Evolutionary conservation across 805 yeast genomes (phyloP), one percentile per base, ranked within the genome.

Genomic region (Pichia cephalocereana): DNA sequence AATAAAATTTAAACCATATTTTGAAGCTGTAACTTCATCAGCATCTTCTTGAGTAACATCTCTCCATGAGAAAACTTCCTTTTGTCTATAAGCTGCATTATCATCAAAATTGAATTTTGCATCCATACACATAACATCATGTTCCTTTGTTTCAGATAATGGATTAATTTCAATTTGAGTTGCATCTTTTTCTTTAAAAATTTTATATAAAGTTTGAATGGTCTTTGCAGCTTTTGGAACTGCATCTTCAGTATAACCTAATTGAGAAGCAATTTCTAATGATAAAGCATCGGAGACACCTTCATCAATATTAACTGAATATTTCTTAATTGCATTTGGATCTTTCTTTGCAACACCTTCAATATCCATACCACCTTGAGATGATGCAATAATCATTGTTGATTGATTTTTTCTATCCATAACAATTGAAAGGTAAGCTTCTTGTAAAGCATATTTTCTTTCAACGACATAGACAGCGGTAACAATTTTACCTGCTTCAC

Each of bases 321-420:
- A 88, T 56, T 91, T 82, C 72, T 87, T 83, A 74, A 93, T 93
- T 58, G 96, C 96, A 49, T 79, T 80, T 47, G 99, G 99, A 69
- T 79, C 83, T 60, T 77, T 80, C 58, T 82, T 83, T 52, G 99
- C 99, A 59, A 93, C 98, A 68, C 96, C 96, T 77, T 93, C 99
- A 64, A 93, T 93, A 74, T 93, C 96, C 96, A 93, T 90, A 76
- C 99, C 99, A 75, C 99, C 99, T 74, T 93, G 93, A 54, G 95
- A 75, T 34, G 97, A 89, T 45, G 96, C 96, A 55, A 93, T 96
- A 64, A 93, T 86, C 72, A 93, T 76, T 52, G 98, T 96, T 58
- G 79, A 74, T 71, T 90, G 95, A 57, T 83, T 78, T 58, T 82
- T 78, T 75, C 99, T 88, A 77, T 93, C 98, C 85, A 90, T 79